Base-by-base conservation (phyloP, 2,329 filamentous ascomycete genomes). In the Nigrograna mackinnonii region DNA sequence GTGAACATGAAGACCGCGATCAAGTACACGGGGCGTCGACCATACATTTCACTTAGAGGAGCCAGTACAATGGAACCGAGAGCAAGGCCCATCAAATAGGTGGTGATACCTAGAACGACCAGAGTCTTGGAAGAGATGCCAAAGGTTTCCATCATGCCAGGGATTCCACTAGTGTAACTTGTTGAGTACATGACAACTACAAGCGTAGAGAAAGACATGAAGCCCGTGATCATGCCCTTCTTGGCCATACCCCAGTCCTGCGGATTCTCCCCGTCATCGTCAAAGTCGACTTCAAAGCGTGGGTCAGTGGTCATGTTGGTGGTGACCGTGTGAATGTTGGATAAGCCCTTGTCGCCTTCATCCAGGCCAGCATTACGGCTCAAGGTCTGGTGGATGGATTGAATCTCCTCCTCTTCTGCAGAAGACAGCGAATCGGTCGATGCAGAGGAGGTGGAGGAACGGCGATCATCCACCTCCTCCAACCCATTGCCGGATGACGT, bases 81-180 rank as follows among this genome's bases (percentile, higher is more conserved):
- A 0, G 87, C 89, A 35, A 94, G 76, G 4, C 89, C 89, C 18
- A 89, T 64, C 6, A 94, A 76, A 60, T 94, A 95, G 0, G 85
- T 85, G 0, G 89, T 94, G 33, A 95, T 74, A 4, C 89, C 89
- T 3, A 94, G 71, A 0, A 88, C 87, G 1, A 85, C 79, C n/a
- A 85, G 66, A 0, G 81, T 83, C 22, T 80, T 75, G 12, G 72
- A 77, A 5, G 72, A 61, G 14, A 82, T 74, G 26, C 76, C 69
- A 53, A 90, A 92, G 38, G 89, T 84, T 12, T 75, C 64, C 57
- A 83, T 80, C 66, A 95, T 80, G 0, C 86, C 84, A 1, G 81
- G 78, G 22, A 87, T 81, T 3, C 84, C 85, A 1, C 84, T 81
- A 1, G 89, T 90, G 62, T 94, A 95, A 38, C 82, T 85, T 0